Evolutionary conservation across 116 monocot species (phyloP), one percentile per base, ranked within the genome.

Genomic region (Zostera marina): DNA sequence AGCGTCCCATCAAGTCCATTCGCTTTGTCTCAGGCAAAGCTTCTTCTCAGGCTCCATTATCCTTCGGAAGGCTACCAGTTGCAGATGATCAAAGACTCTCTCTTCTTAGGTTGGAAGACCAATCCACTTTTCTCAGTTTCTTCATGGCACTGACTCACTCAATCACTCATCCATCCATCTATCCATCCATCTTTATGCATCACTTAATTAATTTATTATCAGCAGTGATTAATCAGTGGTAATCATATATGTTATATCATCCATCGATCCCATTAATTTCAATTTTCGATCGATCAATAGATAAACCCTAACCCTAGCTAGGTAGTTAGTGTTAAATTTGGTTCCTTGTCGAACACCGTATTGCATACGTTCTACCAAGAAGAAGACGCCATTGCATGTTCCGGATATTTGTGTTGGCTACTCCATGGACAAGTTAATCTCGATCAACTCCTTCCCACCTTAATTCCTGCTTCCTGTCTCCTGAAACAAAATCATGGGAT

Each of bases 91-190:
- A 76, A 74, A 66, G 82, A 76, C 8, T 64, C 76, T 2, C 72
- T 80, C 62, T 89, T 96, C 72, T 72, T 96, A 25, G 89, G 96
- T 2, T 89, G 89, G 96, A 72, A 86, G 68, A 73, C 63, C 59
- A 82, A 63, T 63, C 74, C 82, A 15, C 80, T 96, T 59, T 89
- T 96, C 82, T 96, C 96, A 13, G 82, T 96, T 42, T 96, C 96
- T 59, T 96, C 96, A 32, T 96, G 96, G 96, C 58, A 47, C 14
- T 66, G 66, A 66, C n/a, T n/a, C n/a, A n/a, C n/a, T n/a, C n/a
- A n/a, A n/a, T n/a, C n/a, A n/a, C n/a, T 32, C 32, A 32, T 32
- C n/a, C n/a, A n/a, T n/a, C n/a, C n/a, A n/a, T n/a, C n/a, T n/a
- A n/a, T n/a, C n/a, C 32, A 32, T 32, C 32, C 4, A 32, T 32